Percentiles rank a stretch among this genome's conserved stretches.
Conservation (phyloP, 2,329 filamentous ascomycete genomes). For the Pyricularia grisea region DNA sequence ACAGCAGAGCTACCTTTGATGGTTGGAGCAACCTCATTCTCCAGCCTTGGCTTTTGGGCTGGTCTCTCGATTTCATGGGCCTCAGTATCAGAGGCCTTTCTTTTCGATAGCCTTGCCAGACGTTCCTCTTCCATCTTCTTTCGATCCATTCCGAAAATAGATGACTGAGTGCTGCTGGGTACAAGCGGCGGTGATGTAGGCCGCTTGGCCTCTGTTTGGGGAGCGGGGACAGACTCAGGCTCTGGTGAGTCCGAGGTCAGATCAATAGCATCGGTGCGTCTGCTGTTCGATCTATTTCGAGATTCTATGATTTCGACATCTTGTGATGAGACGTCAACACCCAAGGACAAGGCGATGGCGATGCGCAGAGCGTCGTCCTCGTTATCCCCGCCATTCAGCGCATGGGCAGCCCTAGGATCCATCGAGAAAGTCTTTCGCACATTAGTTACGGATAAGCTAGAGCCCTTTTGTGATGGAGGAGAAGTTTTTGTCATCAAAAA, state of each 20-base stretch:
- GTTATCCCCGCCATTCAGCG: slow-evolving; percentile 26
- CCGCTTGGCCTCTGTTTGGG: background rate
- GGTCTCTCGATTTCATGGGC: slow-evolving; percentile 5
- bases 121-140: slow-evolving; percentile 82
- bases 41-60: background rate
- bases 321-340: slow-evolving; percentile 13
- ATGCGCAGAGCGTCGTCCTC: slow-evolving; percentile 51
- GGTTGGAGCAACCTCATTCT: background rate
- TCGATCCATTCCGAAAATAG: slow-evolving; percentile 54
- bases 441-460: background rate
- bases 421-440: slow-evolving; percentile 8
- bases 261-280: slow-evolving; percentile 10
- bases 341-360: slow-evolving; percentile 51
- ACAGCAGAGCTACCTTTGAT: no score
- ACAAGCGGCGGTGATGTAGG: background rate
- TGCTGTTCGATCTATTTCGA: background rate
- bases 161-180: slow-evolving; percentile 13
- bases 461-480: background rate
- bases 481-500: background rate
- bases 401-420: slow-evolving; percentile 13
- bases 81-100: slow-evolving; percentile 12
- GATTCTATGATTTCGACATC: background rate
- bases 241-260: slow-evolving; percentile 10
- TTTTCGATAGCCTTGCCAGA: slow-evolving; percentile 59
- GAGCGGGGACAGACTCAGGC: background rate